phyloP scores from a whole-genome alignment of 108 stramenopile genomes.

The Pseudonitzschia delicatissima region DNA sequence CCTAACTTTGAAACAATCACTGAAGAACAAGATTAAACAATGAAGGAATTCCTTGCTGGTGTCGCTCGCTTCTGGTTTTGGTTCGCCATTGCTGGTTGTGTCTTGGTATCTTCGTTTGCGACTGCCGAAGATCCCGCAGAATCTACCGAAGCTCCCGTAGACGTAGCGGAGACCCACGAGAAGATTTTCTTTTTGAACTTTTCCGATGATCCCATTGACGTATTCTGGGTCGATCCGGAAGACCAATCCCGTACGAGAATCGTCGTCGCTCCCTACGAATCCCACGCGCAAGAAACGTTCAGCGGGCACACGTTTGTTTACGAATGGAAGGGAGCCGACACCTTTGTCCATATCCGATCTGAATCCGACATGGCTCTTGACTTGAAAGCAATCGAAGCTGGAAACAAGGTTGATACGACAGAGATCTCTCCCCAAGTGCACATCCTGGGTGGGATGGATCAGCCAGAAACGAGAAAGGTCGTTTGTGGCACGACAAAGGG shows the following conservation, averaged over 20 bases:
- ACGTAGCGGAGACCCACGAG: no score
- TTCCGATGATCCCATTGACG: background rate
- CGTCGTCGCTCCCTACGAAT: background rate
- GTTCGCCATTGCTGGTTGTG: no score
- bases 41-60: no score
- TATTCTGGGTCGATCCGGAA: background rate
- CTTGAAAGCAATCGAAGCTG: background rate
- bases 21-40: no score
- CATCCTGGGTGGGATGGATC: background rate
- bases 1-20: no score
- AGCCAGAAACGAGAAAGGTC: background rate
- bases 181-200: slow-evolving; percentile 1
- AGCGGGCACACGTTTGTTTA: background rate
- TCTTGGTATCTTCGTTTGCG: no score
- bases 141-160: no score
- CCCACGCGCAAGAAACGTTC: background rate
- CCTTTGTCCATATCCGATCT: background rate
- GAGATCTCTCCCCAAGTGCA: background rate
- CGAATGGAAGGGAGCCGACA: background rate
- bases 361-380: background rate
- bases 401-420: background rate
- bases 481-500: slow-evolving; percentile 1
- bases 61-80: no score
- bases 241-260: background rate
- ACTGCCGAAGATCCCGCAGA: background rate